Base-by-base conservation (phyloP, 164 flowering plant genomes). In the Dillenia suffruticosa region DNA sequence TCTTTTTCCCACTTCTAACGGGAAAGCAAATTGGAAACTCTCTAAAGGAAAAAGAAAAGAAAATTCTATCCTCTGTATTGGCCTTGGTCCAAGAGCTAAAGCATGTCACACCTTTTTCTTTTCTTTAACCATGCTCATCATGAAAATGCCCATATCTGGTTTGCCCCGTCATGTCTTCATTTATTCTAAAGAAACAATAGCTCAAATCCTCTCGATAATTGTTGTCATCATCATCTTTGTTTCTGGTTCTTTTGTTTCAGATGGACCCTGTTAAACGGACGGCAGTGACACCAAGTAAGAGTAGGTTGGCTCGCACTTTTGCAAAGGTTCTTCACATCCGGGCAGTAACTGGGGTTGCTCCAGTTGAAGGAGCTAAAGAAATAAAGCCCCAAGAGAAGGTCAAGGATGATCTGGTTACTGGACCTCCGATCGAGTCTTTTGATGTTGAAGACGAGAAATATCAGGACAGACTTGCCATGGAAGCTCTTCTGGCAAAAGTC, bases 271-370 rank as follows among this genome's bases (percentile, higher is more conserved):
- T 73, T 22, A 77, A 75, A 49, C 70, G 71, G 12, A 61, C 81
- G 0, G 68, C 72, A 1, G 67, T 70, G 32, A 63, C 78, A 12
- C 63, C 78, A 1, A 52, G 45, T 24, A 82, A 77, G 71, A 69
- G 81, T 40, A 77, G 76, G 48, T 63, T 82, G 61, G 85, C 82
- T 1, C 85, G 90, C 0, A 65, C 87, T 1, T 69, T 92, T 48
- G 72, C 95, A 0, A 92, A 86, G 68, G 88, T 84, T 55, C 80
- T 92, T 15, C 82, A 78, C 22, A 24, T 77, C 50, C 82, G 85
- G 7, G 64, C 76, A 0, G 66, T 58, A 2, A 65, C 82, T 6
- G 90, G 88, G 44, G 52, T 86, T 48, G 71, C 78, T 8, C 82
- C 86, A 0, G 81, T 61, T 10, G 81, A 85, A 49, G 79, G 65